Base-by-base conservation (phyloP, 2,329 filamentous ascomycete species). In the Scedosporium apiospermum region DNA sequence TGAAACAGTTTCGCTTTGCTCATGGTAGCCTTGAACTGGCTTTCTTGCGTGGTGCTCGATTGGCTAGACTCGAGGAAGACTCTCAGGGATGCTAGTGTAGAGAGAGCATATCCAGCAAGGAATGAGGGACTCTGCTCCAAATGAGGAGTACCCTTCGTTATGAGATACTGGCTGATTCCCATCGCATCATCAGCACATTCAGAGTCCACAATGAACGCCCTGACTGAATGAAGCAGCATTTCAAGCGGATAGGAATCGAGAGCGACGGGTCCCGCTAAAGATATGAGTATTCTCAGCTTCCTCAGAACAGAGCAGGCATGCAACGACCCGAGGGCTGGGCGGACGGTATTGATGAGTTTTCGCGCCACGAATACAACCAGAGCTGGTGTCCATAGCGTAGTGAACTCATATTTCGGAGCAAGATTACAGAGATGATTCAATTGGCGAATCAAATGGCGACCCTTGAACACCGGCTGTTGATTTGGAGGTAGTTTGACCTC, bases 121-220 rank as follows among this genome's bases (percentile, higher is more conserved):
- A 97, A 97, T 0, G 87, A 88, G 0, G 91, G 86, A 0, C 82
- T 80, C 38, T 82, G 79, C 3, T 73, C 75, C 4, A 99, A 78
- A 70, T 93, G 87, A 4, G 76, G 68, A 16, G 77, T 76, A 6
- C 93, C 92, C 60, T 83, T 82, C 5, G 83, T 78, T 14, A 98
- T 79, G 1, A 99, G 81, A 73, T 96, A 97, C 72, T 91, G 89
- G 64, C 90, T 86, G 41, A 99, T 83, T 0, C 93, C 93, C 55
- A 98, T 80, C 1, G 90, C 88, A 76, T 99, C 95, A 70, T 96
- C 91, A 9, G 93, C 90, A 73, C 93, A 98, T 70, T 96, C 89
- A 0, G 88, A 82, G 67, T 98, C 88, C 1, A 88, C 88, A 5
- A 98, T 78, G 67, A 92, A 96, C 0, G 87, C 86, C 9, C 89